These are phyloP conservation scores for Pterula multifida DNA, from an alignment of 1,284 basidiomycete genomes.

Conservation along the genomic window DNA sequence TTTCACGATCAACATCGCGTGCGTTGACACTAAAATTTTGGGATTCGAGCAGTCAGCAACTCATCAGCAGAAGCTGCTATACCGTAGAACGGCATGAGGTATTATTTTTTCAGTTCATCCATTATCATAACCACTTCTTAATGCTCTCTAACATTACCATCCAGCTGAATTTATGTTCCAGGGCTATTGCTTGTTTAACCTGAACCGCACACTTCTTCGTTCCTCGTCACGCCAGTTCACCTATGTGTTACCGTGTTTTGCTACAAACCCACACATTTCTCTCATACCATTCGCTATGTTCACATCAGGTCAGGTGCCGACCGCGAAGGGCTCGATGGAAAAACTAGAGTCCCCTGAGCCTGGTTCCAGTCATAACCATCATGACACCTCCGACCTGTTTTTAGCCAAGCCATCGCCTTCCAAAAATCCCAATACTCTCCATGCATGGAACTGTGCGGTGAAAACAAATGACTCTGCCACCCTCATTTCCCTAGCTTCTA, in stretches of 20 bases:
- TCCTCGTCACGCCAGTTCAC: not conserved
- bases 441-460: not conserved
- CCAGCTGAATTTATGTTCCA: conserved; percentile 1
- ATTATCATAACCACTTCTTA: not conserved
- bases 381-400: not conserved
- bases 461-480: not conserved
- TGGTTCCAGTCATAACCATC: not conserved
- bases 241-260: not conserved
- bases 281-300: not conserved
- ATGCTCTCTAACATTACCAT: not conserved
- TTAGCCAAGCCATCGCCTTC: not conserved
- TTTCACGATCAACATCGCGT: not conserved
- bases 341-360: not conserved
- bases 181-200: not conserved
- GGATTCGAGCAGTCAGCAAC: not conserved
- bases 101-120: not conserved
- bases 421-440: not conserved
- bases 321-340: not conserved
- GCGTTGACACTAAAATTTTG: not conserved
- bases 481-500: not conserved
- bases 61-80: not conserved
- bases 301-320: not conserved
- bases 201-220: not conserved
- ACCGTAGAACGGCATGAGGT: not conserved
- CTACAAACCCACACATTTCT: no score